Base-by-base conservation (phyloP, 768 basidiomycete genomes). In the Suillus decipiens region DNA sequence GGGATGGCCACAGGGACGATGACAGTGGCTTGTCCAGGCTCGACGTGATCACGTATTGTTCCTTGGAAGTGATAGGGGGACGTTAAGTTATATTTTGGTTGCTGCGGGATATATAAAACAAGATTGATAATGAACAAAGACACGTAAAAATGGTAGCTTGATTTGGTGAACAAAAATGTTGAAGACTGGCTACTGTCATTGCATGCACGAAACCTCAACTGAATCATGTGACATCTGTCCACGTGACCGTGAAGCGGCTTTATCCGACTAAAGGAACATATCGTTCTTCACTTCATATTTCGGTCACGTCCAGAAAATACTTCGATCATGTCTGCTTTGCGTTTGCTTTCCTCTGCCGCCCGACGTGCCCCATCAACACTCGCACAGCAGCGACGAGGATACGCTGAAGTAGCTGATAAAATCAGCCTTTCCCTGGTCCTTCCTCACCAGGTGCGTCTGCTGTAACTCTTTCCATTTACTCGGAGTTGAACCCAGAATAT, bases 391-490 rank as follows among this genome's bases (percentile, higher is more conserved):
- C 81, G 87, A 67, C 88, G 96, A 74, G 92, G 93, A 47, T 99
- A 99, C 76, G 96, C 96, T 58, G 96, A 96, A 75, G 91, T 84
- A 57, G 84, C 85, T 53, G 93, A 93, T 78, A 96, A 94, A 80
- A 88, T 99, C 67, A 92, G 89, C 70, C 89, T 99, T 64, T 94
- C 95, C 22, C 83, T 99, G 70, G 92, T 92, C 60, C 88, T 99
- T 63, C 97, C 97, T 59, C 96, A 99, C 80, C 89, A 97, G 84
- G 97, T 96, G 63, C 62, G 86, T 82, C 67, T 64, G 47, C 51
- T 39, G 57, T 43, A 7, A 45, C 33, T 56, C 57, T 31, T 43
- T 36, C 47, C 55, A 48, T 31, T 43, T 54, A 63, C 47, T 58
- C 68, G 68, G 62, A 62, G 42, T 42, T 61, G 36, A 72, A 65